Percentiles rank a stretch among this genome's conserved stretches.
phyloP scores from a whole-genome alignment of 2,329 filamentous ascomycete genomes.

The Claviceps arundinis region DNA sequence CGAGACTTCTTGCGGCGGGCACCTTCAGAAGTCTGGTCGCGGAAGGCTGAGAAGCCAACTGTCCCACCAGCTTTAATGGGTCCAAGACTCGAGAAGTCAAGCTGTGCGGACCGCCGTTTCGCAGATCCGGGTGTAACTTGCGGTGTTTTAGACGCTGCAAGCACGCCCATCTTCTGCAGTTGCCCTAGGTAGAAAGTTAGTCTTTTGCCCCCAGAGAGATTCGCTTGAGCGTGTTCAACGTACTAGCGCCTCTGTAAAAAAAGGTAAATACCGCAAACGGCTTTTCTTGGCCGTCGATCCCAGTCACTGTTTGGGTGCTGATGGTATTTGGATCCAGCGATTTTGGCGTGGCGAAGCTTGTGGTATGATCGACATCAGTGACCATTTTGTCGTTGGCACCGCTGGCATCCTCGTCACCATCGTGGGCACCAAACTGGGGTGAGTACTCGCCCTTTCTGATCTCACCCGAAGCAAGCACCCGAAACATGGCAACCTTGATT shows the following conservation, averaged over 20 bases:
- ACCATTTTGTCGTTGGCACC: slow-evolving; percentile 49
- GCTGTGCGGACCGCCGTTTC: slow-evolving; percentile 72
- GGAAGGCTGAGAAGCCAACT: slow-evolving; percentile 80
- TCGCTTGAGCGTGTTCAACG: slow-evolving; percentile 25
- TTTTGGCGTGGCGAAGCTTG: slow-evolving; percentile 94
- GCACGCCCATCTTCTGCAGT: slow-evolving; percentile 90
- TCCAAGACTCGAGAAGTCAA: slow-evolving; percentile 74
- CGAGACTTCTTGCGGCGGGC: slow-evolving; percentile 41
- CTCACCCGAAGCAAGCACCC: slow-evolving; percentile 87
- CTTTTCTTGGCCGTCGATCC: slow-evolving; percentile 89
- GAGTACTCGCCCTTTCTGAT: slow-evolving; percentile 98
- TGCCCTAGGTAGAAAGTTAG: slow-evolving; percentile 48
- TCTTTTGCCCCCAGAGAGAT: background rate
- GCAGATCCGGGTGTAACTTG: slow-evolving; percentile 45
- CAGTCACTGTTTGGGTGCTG: slow-evolving; percentile 97
- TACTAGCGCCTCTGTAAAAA: slow-evolving; percentile 90
- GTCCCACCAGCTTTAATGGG: slow-evolving; percentile 79
- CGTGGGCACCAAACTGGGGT: slow-evolving; percentile 91
- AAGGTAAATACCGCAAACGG: slow-evolving; percentile 97
- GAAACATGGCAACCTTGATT: slow-evolving; percentile 95
- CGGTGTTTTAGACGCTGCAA: slow-evolving; percentile 52
- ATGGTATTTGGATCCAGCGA: slow-evolving; percentile 92
- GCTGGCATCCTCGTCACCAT: slow-evolving; percentile 66
- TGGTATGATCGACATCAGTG: slow-evolving; percentile 87
- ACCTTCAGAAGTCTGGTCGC: slow-evolving; percentile 50